Evolutionary conservation across 495 filamentous ascomycete species (phyloP), one percentile per base, ranked within the genome.

Genomic region (Rhizodiscina lignyota): DNA sequence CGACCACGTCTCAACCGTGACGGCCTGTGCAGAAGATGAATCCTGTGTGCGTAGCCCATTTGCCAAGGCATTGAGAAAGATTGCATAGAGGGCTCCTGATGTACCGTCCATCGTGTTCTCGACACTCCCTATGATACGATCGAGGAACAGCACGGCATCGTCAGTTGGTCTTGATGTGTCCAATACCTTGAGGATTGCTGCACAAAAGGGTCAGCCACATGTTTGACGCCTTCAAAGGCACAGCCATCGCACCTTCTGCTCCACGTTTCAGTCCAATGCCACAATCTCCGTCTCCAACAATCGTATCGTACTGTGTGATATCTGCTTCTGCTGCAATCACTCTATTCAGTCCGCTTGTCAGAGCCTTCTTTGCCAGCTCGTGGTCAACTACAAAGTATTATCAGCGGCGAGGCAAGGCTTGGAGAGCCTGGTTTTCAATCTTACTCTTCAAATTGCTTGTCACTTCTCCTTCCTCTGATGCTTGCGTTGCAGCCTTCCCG

Each of bases 211-310:
- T n/a, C n/a, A n/a, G n/a, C n/a, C n/a, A n/a, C n/a, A n/a, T n/a
- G n/a, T n/a, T n/a, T n/a, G n/a, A n/a, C n/a, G n/a, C n/a, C n/a
- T n/a, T n/a, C n/a, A n/a, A n/a, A n/a, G n/a, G n/a, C n/a, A n/a
- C n/a, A 18, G 22, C n/a, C 16, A 19, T 53, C 66, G 49, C 47
- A 74, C 72, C 64, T 65, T 94, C 83, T 21, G 89, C 89, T 17
- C 89, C 89, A 35, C 85, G 71, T 60, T 83, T 83, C 26, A 97
- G 62, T 0, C 84, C 84, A 20, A 84, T 76, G 1, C 89, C 89
- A 54, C 89, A 97, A 59, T 97, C 89, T 28, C 89, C 89, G 53
- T 97, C 89, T 32, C 89, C 89, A 33, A 94, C 84, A 18, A 92
- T 70, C 1, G 83, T 91, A 51, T 97, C 89, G 52, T 75, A 94